These are phyloP conservation scores for Oxytropis ochrocephala DNA, from an alignment of 306 rosid genomes.

Conservation along the genomic window DNA sequence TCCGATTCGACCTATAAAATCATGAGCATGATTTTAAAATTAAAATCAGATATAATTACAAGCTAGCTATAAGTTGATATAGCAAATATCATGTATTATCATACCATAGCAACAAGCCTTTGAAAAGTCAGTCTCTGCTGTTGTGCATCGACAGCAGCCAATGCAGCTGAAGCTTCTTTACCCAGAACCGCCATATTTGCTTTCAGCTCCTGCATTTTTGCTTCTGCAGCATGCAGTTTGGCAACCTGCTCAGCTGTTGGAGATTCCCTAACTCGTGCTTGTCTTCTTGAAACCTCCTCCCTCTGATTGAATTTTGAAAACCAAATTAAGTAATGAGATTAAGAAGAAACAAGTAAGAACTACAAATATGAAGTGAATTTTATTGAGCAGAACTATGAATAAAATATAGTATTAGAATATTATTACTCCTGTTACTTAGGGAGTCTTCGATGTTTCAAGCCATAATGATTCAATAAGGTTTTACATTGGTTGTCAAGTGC, in stretches of 20 bases:
- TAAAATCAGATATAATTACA: conserved; percentile 10
- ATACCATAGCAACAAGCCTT: conserved; percentile 97
- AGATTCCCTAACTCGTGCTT: conserved; percentile 69
- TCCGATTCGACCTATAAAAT: conserved; percentile 81
- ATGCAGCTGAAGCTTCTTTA: conserved; percentile 86
- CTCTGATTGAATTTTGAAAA: conserved; percentile 48
- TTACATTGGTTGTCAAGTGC: not conserved
- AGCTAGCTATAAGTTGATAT: conserved; percentile 2
- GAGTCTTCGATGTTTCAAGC: not conserved
- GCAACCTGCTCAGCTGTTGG: conserved; percentile 77
- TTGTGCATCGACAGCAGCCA: conserved; percentile 94
- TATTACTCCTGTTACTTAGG: not conserved
- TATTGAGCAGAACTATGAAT: not conserved
- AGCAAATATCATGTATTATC: conserved; percentile 18
- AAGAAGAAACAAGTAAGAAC: not conserved
- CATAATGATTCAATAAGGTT: not conserved
- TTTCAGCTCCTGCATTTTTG: conserved; percentile 78
- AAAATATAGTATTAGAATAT: not conserved
- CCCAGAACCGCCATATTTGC: conserved; percentile 94
- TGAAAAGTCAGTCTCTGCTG: conserved; percentile 96
- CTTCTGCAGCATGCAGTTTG: conserved; percentile 85
- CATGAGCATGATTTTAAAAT: conserved; percentile 13
- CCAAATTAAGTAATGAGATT: conserved; percentile 22
- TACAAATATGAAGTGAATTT: not conserved
- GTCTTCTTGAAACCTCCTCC: conserved; percentile 70